Evolutionary conservation across 345 rosid genomes (phyloP), one percentile per base, ranked within the genome.

Genomic region (Bretschneidera sinensis): DNA sequence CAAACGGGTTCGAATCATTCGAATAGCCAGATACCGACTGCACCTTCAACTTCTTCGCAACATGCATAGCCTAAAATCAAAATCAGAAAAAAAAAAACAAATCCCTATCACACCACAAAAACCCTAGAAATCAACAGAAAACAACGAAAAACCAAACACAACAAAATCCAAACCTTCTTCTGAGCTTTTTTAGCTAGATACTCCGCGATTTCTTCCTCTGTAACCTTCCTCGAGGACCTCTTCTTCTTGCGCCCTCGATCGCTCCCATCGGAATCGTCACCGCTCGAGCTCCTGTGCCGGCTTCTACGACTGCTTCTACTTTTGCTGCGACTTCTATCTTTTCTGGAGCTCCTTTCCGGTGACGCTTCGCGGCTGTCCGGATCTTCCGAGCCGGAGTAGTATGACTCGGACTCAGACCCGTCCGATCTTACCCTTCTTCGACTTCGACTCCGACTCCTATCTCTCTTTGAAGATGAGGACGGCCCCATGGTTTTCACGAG

Each of bases 1-100:
- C 97, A 71, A 94, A 94, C 2, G 97, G 99, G 60, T 94, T 94
- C 0, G 97, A 94, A 76, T 87, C 96, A 59, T 94, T 94, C 0
- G 97, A 87, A 71, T 94, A 94, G 21, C 97, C 97, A 0, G 96
- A 83, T 2, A 85, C 91, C 0, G 91, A 60, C 43, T 79, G 87
- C 0, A 83, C 68, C 83, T 81, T 92, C 78, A 89, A 71, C 65
- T 89, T 89, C 83, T 87, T 92, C 2, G 97, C 92, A 48, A 78
- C 85, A 43, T 79, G 71, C 78, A 72, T 65, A 7, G 96, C 97
- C 97, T 92, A 24, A 13, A 65, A n/a, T n/a, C n/a, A 8, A 48
- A 13, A 62, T 57, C 16, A 11, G 6, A 73, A 75, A 28, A 53
- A 50, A 52, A 52, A 61, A 50, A 34, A 54, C 56, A 54, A 24